Conservation (phyloP, 495 filamentous ascomycete species). For the Antarctomyces pellizariae region DNA sequence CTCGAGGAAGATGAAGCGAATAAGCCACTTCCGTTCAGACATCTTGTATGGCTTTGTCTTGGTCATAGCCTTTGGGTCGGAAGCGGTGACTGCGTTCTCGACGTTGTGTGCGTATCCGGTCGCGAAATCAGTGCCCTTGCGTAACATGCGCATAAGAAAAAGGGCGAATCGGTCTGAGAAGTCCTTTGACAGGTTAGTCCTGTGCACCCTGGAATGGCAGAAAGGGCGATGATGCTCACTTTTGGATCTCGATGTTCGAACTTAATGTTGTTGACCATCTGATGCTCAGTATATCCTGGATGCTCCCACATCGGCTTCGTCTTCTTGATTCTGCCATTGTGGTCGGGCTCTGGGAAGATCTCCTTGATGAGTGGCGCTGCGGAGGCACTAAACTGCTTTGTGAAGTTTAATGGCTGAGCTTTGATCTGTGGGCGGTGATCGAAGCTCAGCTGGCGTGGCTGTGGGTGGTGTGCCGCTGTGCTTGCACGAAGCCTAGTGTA, state of each 20-base stretch:
- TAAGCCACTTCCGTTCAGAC: slow-evolving; percentile 56
- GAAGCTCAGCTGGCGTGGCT: too few relatives aligned
- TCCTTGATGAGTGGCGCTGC: too few relatives aligned
- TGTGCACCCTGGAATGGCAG: too few relatives aligned
- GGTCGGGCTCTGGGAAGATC: slow-evolving; percentile 11
- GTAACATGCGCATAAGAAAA: slow-evolving; percentile 31
- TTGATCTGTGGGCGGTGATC: too few relatives aligned
- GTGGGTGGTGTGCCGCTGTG: too few relatives aligned
- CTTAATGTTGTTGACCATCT: slow-evolving; percentile 35
- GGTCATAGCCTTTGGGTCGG: slow-evolving; percentile 17
- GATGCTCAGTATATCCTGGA: slow-evolving; percentile 35
- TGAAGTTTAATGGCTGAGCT: too few relatives aligned
- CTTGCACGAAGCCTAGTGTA: too few relatives aligned
- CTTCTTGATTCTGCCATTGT: slow-evolving; percentile 14
- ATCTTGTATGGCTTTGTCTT: slow-evolving; percentile 30
- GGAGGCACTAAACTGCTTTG: too few relatives aligned
- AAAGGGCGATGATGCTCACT: too few relatives aligned
- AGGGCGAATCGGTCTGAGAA: slow-evolving; percentile 49
- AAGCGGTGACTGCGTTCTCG: slow-evolving; percentile 18
- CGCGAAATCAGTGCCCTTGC: slow-evolving; percentile 40
- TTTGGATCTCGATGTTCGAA: slow-evolving; percentile 44
- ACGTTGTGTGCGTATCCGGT: slow-evolving; percentile 52
- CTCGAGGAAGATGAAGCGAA: slow-evolving; percentile 79
- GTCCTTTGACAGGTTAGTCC: too few relatives aligned
- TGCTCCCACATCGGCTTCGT: slow-evolving; percentile 44